These are phyloP conservation scores for Acanthochlamys bracteata DNA, from an alignment of 106 monocot species.

Conservation along the genomic window DNA sequence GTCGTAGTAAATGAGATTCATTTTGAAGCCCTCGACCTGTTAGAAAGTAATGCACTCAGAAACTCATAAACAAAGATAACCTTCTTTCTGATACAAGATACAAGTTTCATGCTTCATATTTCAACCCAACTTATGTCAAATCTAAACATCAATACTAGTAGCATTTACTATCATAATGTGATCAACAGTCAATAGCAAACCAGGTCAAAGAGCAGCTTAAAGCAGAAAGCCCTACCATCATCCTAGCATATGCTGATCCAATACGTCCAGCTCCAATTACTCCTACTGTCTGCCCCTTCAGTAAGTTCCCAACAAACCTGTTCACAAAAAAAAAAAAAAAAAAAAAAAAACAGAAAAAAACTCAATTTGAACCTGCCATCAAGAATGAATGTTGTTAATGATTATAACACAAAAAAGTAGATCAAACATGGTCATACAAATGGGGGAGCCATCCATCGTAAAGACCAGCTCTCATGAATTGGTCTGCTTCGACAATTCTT, in stretches of 20 bases:
- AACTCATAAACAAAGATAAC: too few relatives aligned
- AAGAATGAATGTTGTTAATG: neutral
- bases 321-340: neutral
- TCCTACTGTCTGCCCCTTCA: constrained; percentile 96
- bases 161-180: too few relatives aligned
- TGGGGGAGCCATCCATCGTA: constrained; percentile 98
- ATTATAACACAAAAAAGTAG: neutral
- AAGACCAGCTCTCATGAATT: constrained; percentile 91
- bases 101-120: too few relatives aligned
- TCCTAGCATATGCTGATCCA: constrained; percentile 97
- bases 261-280: constrained; percentile 98
- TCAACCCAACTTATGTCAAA: too few relatives aligned
- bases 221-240: constrained; percentile 59
- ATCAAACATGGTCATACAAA: constrained; percentile 38
- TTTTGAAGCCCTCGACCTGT: constrained; percentile 98
- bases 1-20: constrained; percentile 98
- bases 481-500: constrained; percentile 95
- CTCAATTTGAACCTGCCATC: neutral
- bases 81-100: too few relatives aligned
- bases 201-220: too few relatives aligned
- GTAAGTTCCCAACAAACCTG: constrained; percentile 94
- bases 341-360: neutral
- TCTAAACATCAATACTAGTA: too few relatives aligned
- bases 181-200: too few relatives aligned
- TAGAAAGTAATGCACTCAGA: neutral